Evolutionary conservation across 164 flowering plant species (phyloP).

Genomic region (Annona squamosa): DNA sequence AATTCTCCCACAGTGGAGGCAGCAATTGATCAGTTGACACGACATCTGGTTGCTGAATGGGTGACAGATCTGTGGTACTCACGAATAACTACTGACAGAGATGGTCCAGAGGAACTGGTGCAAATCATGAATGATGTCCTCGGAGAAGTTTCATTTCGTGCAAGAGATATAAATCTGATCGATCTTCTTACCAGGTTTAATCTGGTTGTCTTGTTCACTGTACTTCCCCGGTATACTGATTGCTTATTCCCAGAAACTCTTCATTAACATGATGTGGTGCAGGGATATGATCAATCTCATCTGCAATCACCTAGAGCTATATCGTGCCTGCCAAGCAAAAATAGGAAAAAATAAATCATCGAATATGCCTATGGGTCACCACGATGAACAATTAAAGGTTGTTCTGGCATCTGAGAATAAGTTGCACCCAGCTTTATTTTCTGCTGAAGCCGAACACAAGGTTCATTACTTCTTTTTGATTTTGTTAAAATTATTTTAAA

Average conservation of each 20-base stretch:
- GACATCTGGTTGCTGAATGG: conserved; percentile 88
- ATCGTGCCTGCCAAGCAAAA: conserved; percentile 59
- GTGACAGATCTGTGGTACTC: conserved; percentile 95
- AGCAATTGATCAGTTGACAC: conserved; percentile 85
- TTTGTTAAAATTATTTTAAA: neutral
- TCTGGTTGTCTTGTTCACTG: neutral
- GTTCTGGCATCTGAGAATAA: conserved; percentile 72
- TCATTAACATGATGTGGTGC: conserved; percentile 24
- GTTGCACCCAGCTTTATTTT: conserved; percentile 93
- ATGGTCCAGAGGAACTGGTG: conserved; percentile 93
- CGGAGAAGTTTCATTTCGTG: conserved; percentile 80
- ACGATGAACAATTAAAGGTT: conserved; percentile 52
- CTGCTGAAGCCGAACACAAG: conserved; percentile 93
- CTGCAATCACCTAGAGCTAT: conserved; percentile 72
- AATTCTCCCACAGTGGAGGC: conserved; percentile 89
- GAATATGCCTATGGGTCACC: conserved; percentile 37
- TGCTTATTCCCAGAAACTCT: neutral
- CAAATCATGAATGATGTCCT: conserved; percentile 68
- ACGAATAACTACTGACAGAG: conserved; percentile 77
- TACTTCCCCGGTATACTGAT: neutral
- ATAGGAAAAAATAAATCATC: conserved; percentile 41
- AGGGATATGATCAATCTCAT: conserved; percentile 78
- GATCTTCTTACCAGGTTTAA: conserved; percentile 88
- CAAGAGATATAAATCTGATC: conserved; percentile 77
- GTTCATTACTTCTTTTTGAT: conserved; percentile 23